Conservation (phyloP, 2,329 filamentous ascomycete species). For the Alternaria conjuncta region DNA sequence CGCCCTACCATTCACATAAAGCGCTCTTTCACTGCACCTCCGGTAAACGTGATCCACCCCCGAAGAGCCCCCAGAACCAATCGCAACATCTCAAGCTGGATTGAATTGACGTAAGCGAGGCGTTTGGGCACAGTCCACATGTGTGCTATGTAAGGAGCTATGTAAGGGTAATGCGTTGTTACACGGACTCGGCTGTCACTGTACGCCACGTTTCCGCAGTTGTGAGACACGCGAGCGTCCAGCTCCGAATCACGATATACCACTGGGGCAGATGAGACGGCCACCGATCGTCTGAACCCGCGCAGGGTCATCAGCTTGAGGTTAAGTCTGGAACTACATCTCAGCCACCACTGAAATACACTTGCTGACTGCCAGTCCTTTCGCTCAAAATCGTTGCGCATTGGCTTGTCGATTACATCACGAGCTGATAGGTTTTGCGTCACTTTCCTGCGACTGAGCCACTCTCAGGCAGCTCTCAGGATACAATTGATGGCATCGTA, state of each 20-base stretch:
- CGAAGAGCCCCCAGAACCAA: neutral
- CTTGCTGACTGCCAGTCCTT: neutral
- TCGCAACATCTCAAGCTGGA: neutral
- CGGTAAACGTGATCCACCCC: neutral
- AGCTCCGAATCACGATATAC: neutral
- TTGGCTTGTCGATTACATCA: neutral
- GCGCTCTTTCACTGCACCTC: constrained; percentile 2
- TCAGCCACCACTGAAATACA: neutral
- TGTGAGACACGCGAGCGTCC: neutral
- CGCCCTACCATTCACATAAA: neutral
- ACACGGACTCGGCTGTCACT: constrained; percentile 5
- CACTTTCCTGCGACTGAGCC: neutral
- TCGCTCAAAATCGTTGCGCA: neutral
- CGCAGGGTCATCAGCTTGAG: neutral
- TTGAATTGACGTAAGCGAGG: constrained; percentile 2
- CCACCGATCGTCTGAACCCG: neutral
- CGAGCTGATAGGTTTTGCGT: neutral
- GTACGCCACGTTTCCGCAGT: neutral
- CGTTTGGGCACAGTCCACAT: constrained; percentile 11
- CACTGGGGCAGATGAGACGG: neutral
- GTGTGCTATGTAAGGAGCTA: constrained; percentile 4
- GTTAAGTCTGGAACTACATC: neutral
- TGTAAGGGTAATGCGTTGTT: constrained; percentile 5
- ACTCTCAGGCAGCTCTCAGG: neutral
- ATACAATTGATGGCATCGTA: neutral